Base-by-base conservation (phyloP, 352 stramenopile species). In the Pythium dissotocum region DNA sequence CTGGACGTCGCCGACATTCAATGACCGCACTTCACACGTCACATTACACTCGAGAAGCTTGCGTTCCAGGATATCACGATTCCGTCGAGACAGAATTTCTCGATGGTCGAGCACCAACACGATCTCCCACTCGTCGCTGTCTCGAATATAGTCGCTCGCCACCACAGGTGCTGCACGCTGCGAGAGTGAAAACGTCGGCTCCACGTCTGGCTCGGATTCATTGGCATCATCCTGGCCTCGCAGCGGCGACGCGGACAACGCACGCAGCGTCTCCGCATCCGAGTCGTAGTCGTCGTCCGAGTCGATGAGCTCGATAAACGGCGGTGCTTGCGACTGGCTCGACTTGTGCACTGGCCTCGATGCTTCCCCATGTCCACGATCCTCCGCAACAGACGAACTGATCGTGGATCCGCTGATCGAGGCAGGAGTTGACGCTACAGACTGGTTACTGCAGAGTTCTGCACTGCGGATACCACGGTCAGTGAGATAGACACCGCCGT, bases 101-200 rank as follows among this genome's bases (percentile, higher is more conserved):
- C 88, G 85, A 65, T 95, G 88, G 64, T 95, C 88, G n/a, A 95
- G 64, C 1, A 94, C 49, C 36, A 94, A 55, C n/a, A 94, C 80
- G 32, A 95, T 61, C 56, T 94, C 85, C 88, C 85, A 94, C 53
- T 77, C 73, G 36, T 94, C 86, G 14, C 66, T 72, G 16, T 53
- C 72, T 57, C 44, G 69, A 56, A 73, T 73, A 40, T 80, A 61
- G 33, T 24, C 63, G 44, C 18, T 53, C 16, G 44, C n/a, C 38
- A 40, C 33, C 18, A 58, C 16, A 13, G 40, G 14, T 49, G 40
- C 38, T 16, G n/a, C 35, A 12, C 56, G 61, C 14, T 51, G 64
- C 0, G 48, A 60, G 26, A 52, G 10, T 14, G 38, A 62, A 16
- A n/a, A 61, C 9, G 32, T 24, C 6, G 63, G 53, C 21, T 63